Evolutionary conservation across 257 asterid species (phyloP).

Genomic region (Vinca minor): DNA sequence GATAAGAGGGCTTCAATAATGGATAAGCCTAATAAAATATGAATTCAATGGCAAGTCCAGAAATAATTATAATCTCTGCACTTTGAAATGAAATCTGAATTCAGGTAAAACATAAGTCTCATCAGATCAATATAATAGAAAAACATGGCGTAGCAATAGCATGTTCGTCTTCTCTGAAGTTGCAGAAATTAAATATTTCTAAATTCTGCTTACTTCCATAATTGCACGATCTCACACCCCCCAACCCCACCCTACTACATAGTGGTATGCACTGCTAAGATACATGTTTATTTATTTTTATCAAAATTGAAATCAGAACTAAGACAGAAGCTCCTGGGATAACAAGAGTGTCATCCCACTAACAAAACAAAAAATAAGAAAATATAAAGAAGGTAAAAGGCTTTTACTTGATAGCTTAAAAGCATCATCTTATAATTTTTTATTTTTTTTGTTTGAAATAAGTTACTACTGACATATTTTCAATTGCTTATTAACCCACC

Average conservation of each 20-base stretch:
- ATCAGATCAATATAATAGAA: background rate
- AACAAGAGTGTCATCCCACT: background rate
- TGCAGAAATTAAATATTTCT: background rate
- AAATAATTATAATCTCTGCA: background rate
- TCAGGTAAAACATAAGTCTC: background rate
- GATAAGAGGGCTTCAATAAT: too few species aligned
- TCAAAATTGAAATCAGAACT: background rate
- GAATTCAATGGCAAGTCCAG: background rate
- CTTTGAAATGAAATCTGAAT: background rate
- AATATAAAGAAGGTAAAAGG: too few species aligned
- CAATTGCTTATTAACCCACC: too few species aligned
- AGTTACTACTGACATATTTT: too few species aligned
- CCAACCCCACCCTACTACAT: too few species aligned
- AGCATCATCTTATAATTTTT: too few species aligned
- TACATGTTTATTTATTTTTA: slow-evolving; percentile 2
- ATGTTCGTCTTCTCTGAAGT: background rate
- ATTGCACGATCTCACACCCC: background rate
- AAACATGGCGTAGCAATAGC: background rate
- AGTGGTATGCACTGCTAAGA: background rate
- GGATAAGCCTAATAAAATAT: too few species aligned
- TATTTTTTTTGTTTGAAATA: too few species aligned
- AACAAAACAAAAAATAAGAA: background rate
- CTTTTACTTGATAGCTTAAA: too few species aligned
- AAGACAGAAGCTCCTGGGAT: background rate
- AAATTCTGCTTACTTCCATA: background rate